phyloP scores from a whole-genome alignment of 1,284 basidiomycete species.

The Marasmius tenuissimus region DNA sequence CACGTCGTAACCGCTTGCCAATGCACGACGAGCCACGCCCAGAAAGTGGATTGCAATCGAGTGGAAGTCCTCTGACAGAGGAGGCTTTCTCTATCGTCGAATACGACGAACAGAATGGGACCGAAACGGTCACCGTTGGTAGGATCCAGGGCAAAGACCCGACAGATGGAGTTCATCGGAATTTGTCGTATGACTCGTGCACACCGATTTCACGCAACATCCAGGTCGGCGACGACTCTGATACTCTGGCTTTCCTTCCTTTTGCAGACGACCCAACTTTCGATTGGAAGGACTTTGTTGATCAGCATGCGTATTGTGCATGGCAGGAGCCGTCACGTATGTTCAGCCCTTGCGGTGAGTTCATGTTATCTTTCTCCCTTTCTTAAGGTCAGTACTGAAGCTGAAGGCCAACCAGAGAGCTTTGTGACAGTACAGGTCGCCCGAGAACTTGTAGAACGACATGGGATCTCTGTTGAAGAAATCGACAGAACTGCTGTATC shows the following conservation, averaged over 20 bases:
- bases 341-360: constrained; percentile 52
- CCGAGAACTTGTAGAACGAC: constrained; percentile 33
- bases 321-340: constrained; percentile 39
- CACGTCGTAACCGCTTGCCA: background rate
- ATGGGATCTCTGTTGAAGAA: constrained; percentile 35
- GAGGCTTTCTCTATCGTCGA: background rate
- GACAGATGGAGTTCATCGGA: constrained; percentile 21
- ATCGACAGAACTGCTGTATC: constrained; percentile 44
- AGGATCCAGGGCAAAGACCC: background rate
- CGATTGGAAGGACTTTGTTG: constrained; percentile 33
- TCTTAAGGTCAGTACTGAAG: background rate
- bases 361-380: constrained; percentile 11
- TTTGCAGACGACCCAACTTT: constrained; percentile 56
- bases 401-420: constrained; percentile 35
- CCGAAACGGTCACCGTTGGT: background rate
- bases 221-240: constrained; percentile 55
- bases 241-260: constrained; percentile 57
- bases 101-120: background rate
- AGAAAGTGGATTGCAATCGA: background rate
- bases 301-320: constrained; percentile 42
- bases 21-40: background rate
- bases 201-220: constrained; percentile 45
- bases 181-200: constrained; percentile 50
- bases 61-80: background rate
- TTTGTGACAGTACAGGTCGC: constrained; percentile 45